These are phyloP conservation scores for Scutellaria baicalensis DNA, from an alignment of 257 asterid species.

Conservation along the genomic window DNA sequence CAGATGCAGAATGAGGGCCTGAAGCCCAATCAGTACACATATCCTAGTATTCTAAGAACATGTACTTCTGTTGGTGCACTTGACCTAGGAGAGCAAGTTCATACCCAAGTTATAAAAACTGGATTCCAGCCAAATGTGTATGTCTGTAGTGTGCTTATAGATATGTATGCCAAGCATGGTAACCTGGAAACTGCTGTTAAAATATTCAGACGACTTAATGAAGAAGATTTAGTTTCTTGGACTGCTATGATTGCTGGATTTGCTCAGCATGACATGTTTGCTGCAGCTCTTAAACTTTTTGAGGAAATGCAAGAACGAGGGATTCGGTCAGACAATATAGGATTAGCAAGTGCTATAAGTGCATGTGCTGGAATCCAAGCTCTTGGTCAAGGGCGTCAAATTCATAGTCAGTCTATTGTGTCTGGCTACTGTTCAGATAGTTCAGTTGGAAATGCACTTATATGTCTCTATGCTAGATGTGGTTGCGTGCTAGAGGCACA, in stretches of 20 bases:
- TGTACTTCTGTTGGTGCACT: conserved; percentile 65
- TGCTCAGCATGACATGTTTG: conserved; percentile 52
- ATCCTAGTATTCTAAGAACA: conserved; percentile 75
- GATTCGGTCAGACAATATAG: conserved; percentile 70
- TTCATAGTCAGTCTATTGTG: conserved; percentile 62
- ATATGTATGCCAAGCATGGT: conserved; percentile 78
- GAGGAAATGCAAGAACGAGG: conserved; percentile 57
- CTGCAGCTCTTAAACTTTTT: conserved; percentile 61
- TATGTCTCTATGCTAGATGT: conserved; percentile 79
- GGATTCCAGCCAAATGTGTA: conserved; percentile 74
- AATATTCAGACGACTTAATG: conserved; percentile 54
- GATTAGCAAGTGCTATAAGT: conserved; percentile 71
- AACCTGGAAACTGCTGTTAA: conserved; percentile 55
- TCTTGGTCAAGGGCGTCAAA: conserved; percentile 63
- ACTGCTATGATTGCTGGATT: conserved; percentile 84
- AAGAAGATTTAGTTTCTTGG: conserved; percentile 82
- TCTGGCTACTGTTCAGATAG: conserved; percentile 59
- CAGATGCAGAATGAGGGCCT: conserved; percentile 51
- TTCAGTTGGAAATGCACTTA: conserved; percentile 73
- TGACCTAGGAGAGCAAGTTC: conserved; percentile 78
- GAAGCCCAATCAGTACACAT: conserved; percentile 78
- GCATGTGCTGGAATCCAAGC: conserved; percentile 88
- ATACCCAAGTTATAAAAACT: conserved; percentile 62
- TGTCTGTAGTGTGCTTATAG: conserved; percentile 81
- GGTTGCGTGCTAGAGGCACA: conserved; percentile 55